Conservation (phyloP, 768 basidiomycete genomes). For the Collybia nuda region DNA sequence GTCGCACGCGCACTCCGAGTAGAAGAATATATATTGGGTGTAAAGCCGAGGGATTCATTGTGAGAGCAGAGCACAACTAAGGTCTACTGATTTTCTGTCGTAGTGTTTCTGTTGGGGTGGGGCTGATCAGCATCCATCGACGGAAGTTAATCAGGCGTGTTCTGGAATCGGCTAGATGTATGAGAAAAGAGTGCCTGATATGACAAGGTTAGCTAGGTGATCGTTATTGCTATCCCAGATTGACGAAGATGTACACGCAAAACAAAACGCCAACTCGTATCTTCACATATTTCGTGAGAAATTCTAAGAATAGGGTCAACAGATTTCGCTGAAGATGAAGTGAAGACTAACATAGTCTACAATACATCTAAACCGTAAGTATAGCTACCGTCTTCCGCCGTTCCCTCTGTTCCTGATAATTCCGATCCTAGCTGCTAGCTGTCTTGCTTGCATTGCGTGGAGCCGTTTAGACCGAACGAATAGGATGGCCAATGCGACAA, state of each 20-base stretch:
- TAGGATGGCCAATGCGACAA: conserved; percentile 63
- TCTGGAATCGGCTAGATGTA: not conserved
- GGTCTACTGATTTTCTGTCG: too few species aligned
- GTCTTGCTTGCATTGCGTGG: conserved; percentile 73
- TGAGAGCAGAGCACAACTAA: too few species aligned
- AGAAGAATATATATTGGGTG: too few species aligned
- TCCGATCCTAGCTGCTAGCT: conserved; percentile 86
- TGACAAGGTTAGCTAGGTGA: not conserved
- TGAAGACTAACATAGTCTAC: conserved; percentile 1
- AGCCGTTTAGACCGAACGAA: conserved; percentile 68
- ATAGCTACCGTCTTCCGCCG: conserved; percentile 10
- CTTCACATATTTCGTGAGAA: not conserved
- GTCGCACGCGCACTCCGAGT: too few species aligned
- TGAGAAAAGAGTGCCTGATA: conserved; percentile 2
- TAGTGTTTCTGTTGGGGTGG: not conserved
- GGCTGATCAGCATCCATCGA: not conserved
- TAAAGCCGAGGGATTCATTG: too few species aligned
- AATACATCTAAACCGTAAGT: conserved; percentile 1
- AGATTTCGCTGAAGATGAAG: not conserved
- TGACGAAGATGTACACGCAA: not conserved
- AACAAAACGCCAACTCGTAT: not conserved
- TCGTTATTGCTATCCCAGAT: too few species aligned
- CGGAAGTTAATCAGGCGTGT: not conserved
- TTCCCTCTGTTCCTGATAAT: conserved; percentile 42
- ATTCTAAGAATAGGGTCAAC: not conserved